Evolutionary conservation across 2,329 filamentous ascomycete genomes (phyloP).

Genomic region (Fusarium torulosum): DNA sequence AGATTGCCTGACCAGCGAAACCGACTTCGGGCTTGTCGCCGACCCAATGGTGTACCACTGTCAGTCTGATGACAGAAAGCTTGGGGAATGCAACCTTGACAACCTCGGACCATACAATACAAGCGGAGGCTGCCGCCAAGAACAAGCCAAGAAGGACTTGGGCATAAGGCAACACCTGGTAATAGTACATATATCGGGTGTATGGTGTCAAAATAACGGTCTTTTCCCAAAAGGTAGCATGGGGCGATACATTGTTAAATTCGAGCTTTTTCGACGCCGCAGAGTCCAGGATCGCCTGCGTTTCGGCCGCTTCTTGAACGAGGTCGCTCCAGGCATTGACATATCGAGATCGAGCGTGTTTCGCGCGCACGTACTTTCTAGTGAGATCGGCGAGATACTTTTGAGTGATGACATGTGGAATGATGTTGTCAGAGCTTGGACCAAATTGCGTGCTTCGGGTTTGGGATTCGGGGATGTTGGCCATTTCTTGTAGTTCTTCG

Average conservation of each 20-base stretch:
- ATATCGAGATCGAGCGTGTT: constrained; percentile 86
- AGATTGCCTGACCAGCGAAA: constrained; percentile 86
- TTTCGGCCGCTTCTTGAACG: constrained; percentile 78
- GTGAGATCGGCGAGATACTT: constrained; percentile 93
- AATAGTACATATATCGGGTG: constrained; percentile 82
- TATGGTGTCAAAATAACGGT: constrained; percentile 79
- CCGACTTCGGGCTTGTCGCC: constrained; percentile 81
- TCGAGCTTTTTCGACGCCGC: constrained; percentile 83
- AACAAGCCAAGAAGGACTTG: constrained; percentile 75
- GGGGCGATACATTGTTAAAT: constrained; percentile 71
- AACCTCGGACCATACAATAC: constrained; percentile 93
- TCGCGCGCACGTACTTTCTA: constrained; percentile 81
- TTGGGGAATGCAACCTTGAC: constrained; percentile 84
- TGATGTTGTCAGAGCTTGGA: constrained; percentile 58
- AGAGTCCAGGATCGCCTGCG: constrained; percentile 87
- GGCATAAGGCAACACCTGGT: constrained; percentile 76
- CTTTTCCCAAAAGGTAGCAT: constrained; percentile 66
- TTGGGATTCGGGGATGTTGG: constrained; percentile 73
- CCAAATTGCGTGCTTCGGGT: constrained; percentile 59
- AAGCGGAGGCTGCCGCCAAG: constrained; percentile 80
- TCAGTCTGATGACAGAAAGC: constrained; percentile 76
- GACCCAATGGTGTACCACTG: constrained; percentile 80
- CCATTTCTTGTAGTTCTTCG: constrained; percentile 87
- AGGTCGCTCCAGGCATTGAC: constrained; percentile 87
- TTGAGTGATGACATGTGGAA: constrained; percentile 90